phyloP scores from a whole-genome alignment of 2,329 filamentous ascomycete species.

The Albifimbria verrucaria region DNA sequence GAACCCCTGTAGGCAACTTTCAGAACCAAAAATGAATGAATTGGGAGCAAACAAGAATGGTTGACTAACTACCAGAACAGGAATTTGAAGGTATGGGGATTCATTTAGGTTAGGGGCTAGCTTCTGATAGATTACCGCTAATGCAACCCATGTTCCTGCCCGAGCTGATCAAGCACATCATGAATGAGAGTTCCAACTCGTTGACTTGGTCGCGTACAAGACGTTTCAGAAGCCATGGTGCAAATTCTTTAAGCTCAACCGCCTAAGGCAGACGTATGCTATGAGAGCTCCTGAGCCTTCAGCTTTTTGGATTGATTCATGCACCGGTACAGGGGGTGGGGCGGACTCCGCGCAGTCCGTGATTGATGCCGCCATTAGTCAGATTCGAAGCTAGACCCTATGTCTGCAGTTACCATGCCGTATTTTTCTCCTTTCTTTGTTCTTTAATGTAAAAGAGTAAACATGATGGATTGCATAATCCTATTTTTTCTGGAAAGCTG shows the following conservation, averaged over 20 bases:
- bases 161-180: slow-evolving; percentile 13
- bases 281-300: background rate
- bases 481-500: background rate
- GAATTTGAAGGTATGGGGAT: too few relatives aligned
- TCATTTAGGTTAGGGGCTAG: slow-evolving; percentile 1
- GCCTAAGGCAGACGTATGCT: background rate
- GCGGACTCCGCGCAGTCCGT: background rate
- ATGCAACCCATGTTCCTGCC: slow-evolving; percentile 20
- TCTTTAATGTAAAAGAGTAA: background rate
- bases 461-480: background rate
- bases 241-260: background rate
- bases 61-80: too few relatives aligned
- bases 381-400: background rate
- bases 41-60: too few relatives aligned
- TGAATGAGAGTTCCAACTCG: slow-evolving; percentile 14
- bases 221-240: background rate
- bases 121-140: slow-evolving; percentile 11
- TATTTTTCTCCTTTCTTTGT: background rate
- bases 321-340: background rate
- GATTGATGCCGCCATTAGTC: background rate
- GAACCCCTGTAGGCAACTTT: too few relatives aligned
- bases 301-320: background rate
- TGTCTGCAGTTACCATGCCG: background rate
- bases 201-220: background rate
- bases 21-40: too few relatives aligned